Base-by-base conservation (phyloP, 352 stramenopile species). In the Thalassiosira mediterranea region DNA sequence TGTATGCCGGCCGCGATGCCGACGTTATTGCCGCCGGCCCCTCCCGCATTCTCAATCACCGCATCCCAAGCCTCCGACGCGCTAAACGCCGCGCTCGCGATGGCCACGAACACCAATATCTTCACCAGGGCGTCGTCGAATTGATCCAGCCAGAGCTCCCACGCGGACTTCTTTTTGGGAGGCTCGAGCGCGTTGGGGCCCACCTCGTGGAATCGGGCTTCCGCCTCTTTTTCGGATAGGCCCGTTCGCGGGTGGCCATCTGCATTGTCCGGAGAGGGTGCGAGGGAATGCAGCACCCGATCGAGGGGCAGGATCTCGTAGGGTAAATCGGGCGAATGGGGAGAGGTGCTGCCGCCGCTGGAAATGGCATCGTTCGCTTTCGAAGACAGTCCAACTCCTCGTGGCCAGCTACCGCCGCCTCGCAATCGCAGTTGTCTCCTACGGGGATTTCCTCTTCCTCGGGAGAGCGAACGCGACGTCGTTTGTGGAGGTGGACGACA, bases 81-180 rank as follows among this genome's bases (percentile, higher is more conserved):
- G 93, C 59, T 94, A 87, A 98, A 90, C 10, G 89, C 86, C 62
- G 96, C 97, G 59, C 95, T 98, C 32, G 98, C 87, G 5, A 96
- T 87, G 3, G 96, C 96, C 1, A 97, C 95, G 15, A 86, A 93
- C 7, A 99, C 88, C 21, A 99, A 77, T 71, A 99, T 98, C 88
- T 98, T 79, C 2, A 88, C 95, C 4, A 98, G 87, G 26, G 93
- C 91, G 78, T 98, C 96, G 79, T 98, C 94, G 84, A 99, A 98
- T 85, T 98, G 96, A 75, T 98, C 93, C 10, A 77, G 21, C 47
- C 54, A 75, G 31, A 75, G 46, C 56, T 75, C 66, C 66, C 66
- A 75, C 34, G 69, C 26, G 3, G 66, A 63, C 15, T 53, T 75
- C 54, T 75, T 75, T 17, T 4, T 3, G 11, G 42, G 53, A 25